Conservation (phyloP, 169 alveolate genomes). For the Plasmodium fragile region DNA sequence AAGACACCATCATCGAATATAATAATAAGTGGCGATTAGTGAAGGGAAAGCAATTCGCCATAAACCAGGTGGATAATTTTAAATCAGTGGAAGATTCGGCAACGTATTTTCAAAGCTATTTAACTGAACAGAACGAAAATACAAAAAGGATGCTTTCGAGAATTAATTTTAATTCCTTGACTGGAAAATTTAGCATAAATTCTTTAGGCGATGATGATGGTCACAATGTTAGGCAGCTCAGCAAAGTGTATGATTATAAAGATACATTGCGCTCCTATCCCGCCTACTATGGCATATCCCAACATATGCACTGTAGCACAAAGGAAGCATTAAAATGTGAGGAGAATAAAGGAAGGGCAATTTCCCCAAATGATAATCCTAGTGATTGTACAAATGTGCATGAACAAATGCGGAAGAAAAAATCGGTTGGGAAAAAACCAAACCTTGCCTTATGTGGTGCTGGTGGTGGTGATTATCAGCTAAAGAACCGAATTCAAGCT, state of each 20-base stretch:
- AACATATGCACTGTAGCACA: neutral
- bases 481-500: conserved; percentile 29
- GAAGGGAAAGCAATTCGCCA: conserved; percentile 41
- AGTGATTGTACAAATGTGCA: neutral
- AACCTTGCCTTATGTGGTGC: conserved; percentile 60
- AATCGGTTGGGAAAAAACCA: conserved; percentile 22
- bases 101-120: conserved; percentile 43
- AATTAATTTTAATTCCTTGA: conserved; percentile 43
- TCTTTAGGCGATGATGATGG: conserved; percentile 2
- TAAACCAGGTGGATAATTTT: conserved; percentile 37
- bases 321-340: neutral
- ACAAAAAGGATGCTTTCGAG: conserved; percentile 36
- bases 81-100: conserved; percentile 62
- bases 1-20: conserved; percentile 72
- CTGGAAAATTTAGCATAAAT: conserved; percentile 60
- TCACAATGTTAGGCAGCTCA: neutral
- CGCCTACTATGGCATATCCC: conserved; percentile 1
- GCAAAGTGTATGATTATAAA: conserved; percentile 21
- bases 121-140: conserved; percentile 41
- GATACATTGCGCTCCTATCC: conserved; percentile 36
- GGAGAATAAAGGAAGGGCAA: neutral
- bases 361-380: neutral
- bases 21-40: conserved; percentile 73
- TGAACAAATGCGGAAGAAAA: conserved; percentile 26
- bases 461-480: conserved; percentile 43